Percentiles rank a stretch among this genome's conserved stretches.
Evolutionary conservation across 306 rosid species (phyloP).

Genomic region (Corylus americana): DNA sequence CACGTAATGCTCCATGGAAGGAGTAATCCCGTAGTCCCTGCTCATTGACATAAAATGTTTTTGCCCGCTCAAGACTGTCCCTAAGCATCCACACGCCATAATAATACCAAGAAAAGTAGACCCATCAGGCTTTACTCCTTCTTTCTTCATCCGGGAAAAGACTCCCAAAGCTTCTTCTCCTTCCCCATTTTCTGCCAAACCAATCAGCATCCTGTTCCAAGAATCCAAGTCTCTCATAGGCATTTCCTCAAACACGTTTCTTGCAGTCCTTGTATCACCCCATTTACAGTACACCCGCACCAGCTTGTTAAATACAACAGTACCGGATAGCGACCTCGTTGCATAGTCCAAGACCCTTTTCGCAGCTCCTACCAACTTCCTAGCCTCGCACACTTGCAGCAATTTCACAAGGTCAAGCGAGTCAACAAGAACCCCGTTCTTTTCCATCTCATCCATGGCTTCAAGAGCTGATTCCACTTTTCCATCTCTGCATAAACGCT

Average conservation of each 20-base stretch:
- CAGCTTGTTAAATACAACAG: background rate
- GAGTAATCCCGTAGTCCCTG: conserved; percentile 2
- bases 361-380: background rate
- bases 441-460: background rate
- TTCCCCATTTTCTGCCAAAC: conserved; percentile 13
- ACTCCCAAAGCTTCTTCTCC: conserved; percentile 4
- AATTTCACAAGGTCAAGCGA: conserved; percentile 4
- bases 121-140: background rate
- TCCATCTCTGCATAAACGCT: background rate
- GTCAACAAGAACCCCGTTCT: background rate
- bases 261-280: background rate
- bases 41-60: conserved; percentile 1
- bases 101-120: background rate
- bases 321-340: background rate
- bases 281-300: background rate
- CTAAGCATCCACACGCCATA: background rate
- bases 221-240: conserved; percentile 6
- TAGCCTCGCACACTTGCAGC: background rate
- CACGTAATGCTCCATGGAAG: background rate
- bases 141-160: background rate
- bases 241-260: background rate
- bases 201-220: background rate
- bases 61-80: background rate
- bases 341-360: background rate
- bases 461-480: conserved; percentile 1